Base-by-base conservation (phyloP, 306 rosid genomes). In the Corylus avellana region DNA sequence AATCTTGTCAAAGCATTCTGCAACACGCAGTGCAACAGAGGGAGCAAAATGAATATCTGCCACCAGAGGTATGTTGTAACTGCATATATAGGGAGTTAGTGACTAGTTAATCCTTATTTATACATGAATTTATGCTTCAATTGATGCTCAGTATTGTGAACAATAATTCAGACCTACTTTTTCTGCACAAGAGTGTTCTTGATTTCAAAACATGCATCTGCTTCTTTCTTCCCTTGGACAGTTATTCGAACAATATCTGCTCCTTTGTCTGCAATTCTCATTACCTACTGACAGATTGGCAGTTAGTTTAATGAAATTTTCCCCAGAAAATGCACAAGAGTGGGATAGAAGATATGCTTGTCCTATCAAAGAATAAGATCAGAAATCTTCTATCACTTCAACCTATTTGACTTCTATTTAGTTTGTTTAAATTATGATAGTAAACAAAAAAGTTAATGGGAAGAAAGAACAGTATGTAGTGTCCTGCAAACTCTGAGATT, bases 141-240 rank as follows among this genome's bases (percentile, higher is more conserved):
- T 75, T 76, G 81, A 39, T 48, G 16, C 68, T 73, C 57, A 77
- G 18, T 74, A 37, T 17, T 22, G 35, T 50, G 57, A 69, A 50
- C 37, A 78, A 76, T 54, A 75, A 71, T 32, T 61, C 61, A 75
- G 51, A 68, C 94, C 78, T 87, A 95, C 99, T 91, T 93, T 75
- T 93, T 91, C 93, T 95, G 99, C 80, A 93, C 92, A 75, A 95
- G 99, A 49, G 97, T 42, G 87, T 93, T 91, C 77, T 95, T 95
- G 54, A 95, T 95, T 76, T 95, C 97, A 78, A 85, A 95, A 82
- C 98, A 93, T 18, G 99, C 97, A 86, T 95, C 99, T 17, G 99
- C 99, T 85, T 95, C 99, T 86, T 84, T 95, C 90, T 89, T 95
- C 80, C 99, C 99, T 77, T 95, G 99, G 81, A 93, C 99, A 74